Evolutionary conservation across 1,284 basidiomycete species (phyloP), one percentile per base, ranked within the genome.

Genomic region (Rhizoctonia solani): DNA sequence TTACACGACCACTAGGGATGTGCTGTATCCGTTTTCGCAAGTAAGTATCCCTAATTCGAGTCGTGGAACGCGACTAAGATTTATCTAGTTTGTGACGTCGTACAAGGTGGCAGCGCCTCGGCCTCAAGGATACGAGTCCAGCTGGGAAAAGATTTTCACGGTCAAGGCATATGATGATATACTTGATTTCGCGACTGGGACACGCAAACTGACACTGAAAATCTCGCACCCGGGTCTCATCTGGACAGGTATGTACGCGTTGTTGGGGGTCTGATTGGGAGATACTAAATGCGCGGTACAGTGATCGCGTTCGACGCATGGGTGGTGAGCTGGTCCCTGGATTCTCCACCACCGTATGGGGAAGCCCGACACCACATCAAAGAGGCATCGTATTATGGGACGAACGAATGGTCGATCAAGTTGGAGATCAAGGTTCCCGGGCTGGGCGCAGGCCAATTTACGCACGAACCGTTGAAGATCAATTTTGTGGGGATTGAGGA

Each of bases 271-370:
- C 78, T 95, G 32, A 95, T 95, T 69, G 95, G 93, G 93, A 90
- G 90, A 3, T 86, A 89, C 87, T 72, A 66, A 82, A 75, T 4
- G 8, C n/a, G 63, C 27, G 9, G 29, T 23, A 54, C 1, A 85
- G 93, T 92, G 1, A 84, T 99, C 61, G 91, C 93, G 0, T 98
- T 99, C 73, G 90, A 95, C 65, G 95, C 93, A 0, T 90, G 97
- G 70, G 92, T 99, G 5, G 76, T 95, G 16, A 79, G 84, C 65
- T 98, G 96, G 96, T 89, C 84, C 32, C 81, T 94, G 42, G 89
- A 92, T 73, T 80, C 87, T 70, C 83, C 85, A 67, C 89, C 92
- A 0, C 92, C 93, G 0, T 77, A 84, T 52, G 85, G 87, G 69
- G 81, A 84, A 72, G 84, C 84, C n/a, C 83, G 93, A 5, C 96